Evolutionary conservation across 192 early-diverging fungal species (phyloP).

Genomic region (Allomyces macrogynus): DNA sequence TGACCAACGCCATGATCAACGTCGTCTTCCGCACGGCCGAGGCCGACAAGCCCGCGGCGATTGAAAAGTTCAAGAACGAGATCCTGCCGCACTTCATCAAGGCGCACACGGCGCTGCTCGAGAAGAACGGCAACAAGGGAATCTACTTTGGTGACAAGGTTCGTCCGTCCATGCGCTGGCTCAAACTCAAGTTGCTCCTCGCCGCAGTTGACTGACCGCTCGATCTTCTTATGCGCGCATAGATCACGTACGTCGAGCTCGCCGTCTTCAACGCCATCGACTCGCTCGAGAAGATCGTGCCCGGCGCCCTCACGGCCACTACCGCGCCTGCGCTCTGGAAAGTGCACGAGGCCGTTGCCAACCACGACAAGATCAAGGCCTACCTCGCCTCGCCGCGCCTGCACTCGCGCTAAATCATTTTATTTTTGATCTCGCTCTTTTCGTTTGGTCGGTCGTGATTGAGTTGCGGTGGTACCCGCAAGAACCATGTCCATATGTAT

Average conservation of each 20-base stretch:
- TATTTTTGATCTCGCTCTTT: neutral
- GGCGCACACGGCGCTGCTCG: neutral
- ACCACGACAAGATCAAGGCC: neutral
- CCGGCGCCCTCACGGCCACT: neutral
- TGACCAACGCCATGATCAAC: conserved; percentile 2
- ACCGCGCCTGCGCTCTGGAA: neutral
- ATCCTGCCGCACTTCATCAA: neutral
- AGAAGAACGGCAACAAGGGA: neutral
- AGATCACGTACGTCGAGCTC: neutral
- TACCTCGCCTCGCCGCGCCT: neutral
- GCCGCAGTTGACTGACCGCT: no score
- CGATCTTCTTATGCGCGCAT: neutral
- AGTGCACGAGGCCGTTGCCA: neutral
- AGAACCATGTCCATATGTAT: no score
- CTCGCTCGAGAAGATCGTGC: neutral
- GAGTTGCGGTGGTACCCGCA: no score
- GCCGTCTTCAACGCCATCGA: neutral
- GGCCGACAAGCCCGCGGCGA: conserved; percentile 6
- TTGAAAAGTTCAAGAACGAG: conserved; percentile 5
- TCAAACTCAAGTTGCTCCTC: no score
- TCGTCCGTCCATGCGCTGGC: neutral
- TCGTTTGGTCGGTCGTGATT: neutral
- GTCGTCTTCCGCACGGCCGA: neutral
- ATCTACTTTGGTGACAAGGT: neutral
- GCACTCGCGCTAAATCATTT: neutral